These are phyloP conservation scores for Pulveroboletus sp. DNA, from an alignment of 768 basidiomycete species.

Conservation along the genomic window DNA sequence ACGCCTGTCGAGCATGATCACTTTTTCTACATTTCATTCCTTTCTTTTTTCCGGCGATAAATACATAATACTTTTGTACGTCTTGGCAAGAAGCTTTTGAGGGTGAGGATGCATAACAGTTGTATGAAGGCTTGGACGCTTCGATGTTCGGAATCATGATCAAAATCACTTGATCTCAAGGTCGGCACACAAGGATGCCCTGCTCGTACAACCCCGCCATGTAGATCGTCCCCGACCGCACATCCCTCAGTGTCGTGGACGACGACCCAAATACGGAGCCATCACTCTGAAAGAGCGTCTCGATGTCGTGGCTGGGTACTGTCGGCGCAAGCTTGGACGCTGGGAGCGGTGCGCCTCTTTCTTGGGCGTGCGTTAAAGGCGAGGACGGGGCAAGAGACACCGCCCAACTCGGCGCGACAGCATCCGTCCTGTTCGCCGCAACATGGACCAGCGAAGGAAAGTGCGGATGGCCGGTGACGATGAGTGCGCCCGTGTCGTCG, in stretches of 20 bases:
- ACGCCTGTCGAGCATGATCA: no score
- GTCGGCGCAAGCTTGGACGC: conserved; percentile 39
- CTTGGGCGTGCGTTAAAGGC: no score
- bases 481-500: conserved; percentile 44
- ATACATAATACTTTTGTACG: conserved; percentile 14
- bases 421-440: conserved; percentile 41
- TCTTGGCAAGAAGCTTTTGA: neutral
- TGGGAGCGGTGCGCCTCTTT: conserved; percentile 52
- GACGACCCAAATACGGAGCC: conserved; percentile 59
- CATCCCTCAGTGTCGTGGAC: conserved; percentile 52
- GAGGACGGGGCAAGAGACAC: conserved; percentile 23
- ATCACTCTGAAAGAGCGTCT: conserved; percentile 73
- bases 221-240: conserved; percentile 46
- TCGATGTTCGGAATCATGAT: no score
- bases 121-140: no score
- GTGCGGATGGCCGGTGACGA: conserved; percentile 67
- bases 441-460: conserved; percentile 50
- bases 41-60: neutral
- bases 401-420: conserved; percentile 57
- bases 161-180: conserved; percentile 1
- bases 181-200: conserved; percentile 52
- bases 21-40: no score
- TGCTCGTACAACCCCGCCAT: conserved; percentile 57
- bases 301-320: conserved; percentile 39
- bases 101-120: no score